These are phyloP conservation scores for Coleophoma crateriformis DNA, from an alignment of 2,329 filamentous ascomycete genomes.

Conservation along the genomic window DNA sequence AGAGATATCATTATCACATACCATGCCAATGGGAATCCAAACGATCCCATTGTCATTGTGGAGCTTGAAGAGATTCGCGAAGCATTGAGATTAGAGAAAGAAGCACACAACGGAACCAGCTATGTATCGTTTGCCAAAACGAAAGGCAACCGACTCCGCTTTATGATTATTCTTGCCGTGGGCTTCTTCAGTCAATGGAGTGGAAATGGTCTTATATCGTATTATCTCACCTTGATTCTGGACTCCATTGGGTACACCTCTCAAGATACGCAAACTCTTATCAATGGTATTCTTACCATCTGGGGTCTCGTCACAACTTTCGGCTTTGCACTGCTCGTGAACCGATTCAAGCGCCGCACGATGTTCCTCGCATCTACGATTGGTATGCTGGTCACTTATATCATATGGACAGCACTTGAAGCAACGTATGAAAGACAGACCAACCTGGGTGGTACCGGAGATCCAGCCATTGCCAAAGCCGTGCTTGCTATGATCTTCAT, in stretches of 20 bases:
- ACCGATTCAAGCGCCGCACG: slow-evolving; percentile 13
- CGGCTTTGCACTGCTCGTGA: slow-evolving; percentile 13
- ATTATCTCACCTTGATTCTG: slow-evolving; percentile 16
- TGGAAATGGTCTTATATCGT: slow-evolving; percentile 18
- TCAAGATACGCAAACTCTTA: slow-evolving; percentile 11
- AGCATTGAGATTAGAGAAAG: slow-evolving; percentile 10
- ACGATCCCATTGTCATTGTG: slow-evolving; percentile 39
- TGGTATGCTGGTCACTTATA: slow-evolving; percentile 12
- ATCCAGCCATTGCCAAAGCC: slow-evolving; percentile 6
- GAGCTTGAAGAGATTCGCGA: slow-evolving; percentile 27
- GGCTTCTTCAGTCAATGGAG: slow-evolving; percentile 14
- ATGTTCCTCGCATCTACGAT: slow-evolving; percentile 14
- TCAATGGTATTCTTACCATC: slow-evolving; percentile 16
- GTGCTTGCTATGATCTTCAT: slow-evolving; percentile 12
- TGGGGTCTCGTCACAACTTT: slow-evolving; percentile 14
- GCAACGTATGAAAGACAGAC: slow-evolving; percentile 12
- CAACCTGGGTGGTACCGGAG: slow-evolving; percentile 1
- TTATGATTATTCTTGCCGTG: slow-evolving; percentile 12
- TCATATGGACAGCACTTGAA: slow-evolving; percentile 16
- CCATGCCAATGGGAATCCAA: slow-evolving; percentile 47
- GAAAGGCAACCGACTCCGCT: slow-evolving; percentile 14
- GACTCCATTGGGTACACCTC: slow-evolving; percentile 15
- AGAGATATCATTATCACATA: slow-evolving; percentile 45
- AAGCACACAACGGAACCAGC: slow-evolving; percentile 29
- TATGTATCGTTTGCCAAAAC: slow-evolving; percentile 16